phyloP scores from a whole-genome alignment of 1,284 basidiomycete species.

The Agaricales sp. region DNA sequence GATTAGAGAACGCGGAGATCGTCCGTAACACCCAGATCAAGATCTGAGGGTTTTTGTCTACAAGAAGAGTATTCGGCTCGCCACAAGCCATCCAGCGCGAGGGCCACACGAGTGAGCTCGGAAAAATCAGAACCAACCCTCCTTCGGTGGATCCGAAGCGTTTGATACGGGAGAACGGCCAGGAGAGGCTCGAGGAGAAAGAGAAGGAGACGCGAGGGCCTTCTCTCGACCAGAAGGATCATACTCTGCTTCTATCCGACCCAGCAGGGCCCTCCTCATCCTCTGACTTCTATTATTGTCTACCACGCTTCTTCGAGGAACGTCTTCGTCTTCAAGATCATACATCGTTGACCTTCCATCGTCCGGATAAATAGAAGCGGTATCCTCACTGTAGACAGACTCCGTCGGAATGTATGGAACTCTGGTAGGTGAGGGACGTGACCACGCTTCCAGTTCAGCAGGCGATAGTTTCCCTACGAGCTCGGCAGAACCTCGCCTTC shows the following conservation, averaged over 20 bases:
- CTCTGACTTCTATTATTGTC: conserved; percentile 39
- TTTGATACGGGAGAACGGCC: too few species aligned
- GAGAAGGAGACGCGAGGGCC: too few species aligned
- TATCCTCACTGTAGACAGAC: conserved; percentile 13
- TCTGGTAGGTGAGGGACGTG: background rate
- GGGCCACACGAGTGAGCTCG: too few species aligned
- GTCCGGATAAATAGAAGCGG: conserved; percentile 15
- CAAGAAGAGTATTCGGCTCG: too few species aligned
- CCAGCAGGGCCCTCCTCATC: background rate
- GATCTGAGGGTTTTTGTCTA: too few species aligned
- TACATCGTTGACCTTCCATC: conserved; percentile 22
- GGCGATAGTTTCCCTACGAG: background rate
- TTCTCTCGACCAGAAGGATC: too few species aligned
- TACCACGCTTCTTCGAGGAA: conserved; percentile 34
- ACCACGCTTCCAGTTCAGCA: background rate
- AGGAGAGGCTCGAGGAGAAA: too few species aligned
- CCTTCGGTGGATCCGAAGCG: too few species aligned
- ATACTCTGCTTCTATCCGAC: background rate
- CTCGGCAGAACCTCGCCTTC: background rate
- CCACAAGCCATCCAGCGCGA: too few species aligned
- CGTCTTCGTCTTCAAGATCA: conserved; percentile 37
- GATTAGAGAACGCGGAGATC: too few species aligned
- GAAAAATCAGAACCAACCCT: too few species aligned
- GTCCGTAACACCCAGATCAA: too few species aligned
- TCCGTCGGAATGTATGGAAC: conserved; percentile 5